Evolutionary conservation across 768 basidiomycete species (phyloP).

Genomic region (Amanita fuliginea): DNA sequence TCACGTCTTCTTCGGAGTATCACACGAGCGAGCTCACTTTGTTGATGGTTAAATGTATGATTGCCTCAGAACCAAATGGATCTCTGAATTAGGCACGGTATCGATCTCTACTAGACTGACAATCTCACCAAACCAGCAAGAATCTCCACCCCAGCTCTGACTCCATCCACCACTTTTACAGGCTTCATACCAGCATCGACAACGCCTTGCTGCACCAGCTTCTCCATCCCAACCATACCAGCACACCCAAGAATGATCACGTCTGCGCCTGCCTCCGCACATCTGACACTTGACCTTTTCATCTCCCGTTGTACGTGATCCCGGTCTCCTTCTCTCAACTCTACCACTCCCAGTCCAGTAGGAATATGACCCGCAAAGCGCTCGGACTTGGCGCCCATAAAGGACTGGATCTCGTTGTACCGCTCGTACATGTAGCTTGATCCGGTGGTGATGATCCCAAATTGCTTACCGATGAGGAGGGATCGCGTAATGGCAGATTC

Average conservation of each 20-base stretch:
- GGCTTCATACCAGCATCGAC: slow-evolving; percentile 15
- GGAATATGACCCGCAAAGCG: slow-evolving; percentile 23
- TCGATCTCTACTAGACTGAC: no score
- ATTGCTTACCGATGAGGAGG: slow-evolving; percentile 22
- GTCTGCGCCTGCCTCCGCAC: slow-evolving; percentile 21
- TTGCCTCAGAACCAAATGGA: no score
- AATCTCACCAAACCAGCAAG: slow-evolving; percentile 18
- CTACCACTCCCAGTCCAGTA: slow-evolving; percentile 22
- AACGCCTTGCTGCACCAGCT: slow-evolving; percentile 17
- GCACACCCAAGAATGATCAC: slow-evolving; percentile 28
- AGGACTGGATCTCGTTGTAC: slow-evolving; percentile 20
- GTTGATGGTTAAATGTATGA: no score
- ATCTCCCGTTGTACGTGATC: slow-evolving; percentile 17
- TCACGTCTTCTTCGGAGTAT: no score
- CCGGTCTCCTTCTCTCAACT: slow-evolving; percentile 21
- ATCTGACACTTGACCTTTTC: slow-evolving; percentile 18
- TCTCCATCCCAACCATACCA: slow-evolving; percentile 28
- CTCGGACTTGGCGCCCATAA: slow-evolving; percentile 22
- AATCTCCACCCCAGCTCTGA: slow-evolving; percentile 25
- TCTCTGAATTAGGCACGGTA: no score
- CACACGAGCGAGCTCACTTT: no score
- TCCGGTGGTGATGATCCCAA: slow-evolving; percentile 27
- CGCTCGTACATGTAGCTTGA: slow-evolving; percentile 21
- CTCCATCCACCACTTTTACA: slow-evolving; percentile 24
- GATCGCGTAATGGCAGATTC: slow-evolving; percentile 23